phyloP scores from a whole-genome alignment of 768 basidiomycete genomes.

The Suillus subaureus region DNA sequence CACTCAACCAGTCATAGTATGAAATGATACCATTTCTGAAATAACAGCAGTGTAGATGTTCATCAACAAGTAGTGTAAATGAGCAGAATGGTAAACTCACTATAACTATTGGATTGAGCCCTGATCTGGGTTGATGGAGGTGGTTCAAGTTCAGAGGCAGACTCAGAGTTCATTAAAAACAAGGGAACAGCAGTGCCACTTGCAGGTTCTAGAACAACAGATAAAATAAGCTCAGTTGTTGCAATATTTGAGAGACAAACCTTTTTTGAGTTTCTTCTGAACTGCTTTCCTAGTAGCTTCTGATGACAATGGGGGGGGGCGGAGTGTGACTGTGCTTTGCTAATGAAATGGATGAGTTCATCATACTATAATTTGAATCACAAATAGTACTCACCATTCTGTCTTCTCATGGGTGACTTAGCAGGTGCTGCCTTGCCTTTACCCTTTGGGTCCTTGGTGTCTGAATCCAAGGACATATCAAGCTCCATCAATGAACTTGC shows the following conservation, averaged over 20 bases:
- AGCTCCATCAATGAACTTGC: not conserved
- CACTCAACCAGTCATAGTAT: no score
- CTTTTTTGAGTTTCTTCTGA: not conserved
- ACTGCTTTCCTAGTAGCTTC: not conserved
- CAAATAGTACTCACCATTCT: not conserved
- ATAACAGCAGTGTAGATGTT: not conserved
- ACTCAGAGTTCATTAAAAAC: not conserved
- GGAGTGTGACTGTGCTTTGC: not conserved
- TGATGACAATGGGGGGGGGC: not conserved
- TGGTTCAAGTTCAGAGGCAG: not conserved
- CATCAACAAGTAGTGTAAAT: not conserved
- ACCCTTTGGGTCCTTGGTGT: not conserved
- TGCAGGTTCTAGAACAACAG: not conserved
- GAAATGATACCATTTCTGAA: no score
- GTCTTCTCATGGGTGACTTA: not conserved
- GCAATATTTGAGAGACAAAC: not conserved
- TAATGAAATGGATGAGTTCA: not conserved
- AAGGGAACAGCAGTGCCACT: not conserved
- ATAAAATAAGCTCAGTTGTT: not conserved
- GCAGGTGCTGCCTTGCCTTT: not conserved
- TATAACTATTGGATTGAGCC: not conserved
- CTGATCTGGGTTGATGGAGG: not conserved
- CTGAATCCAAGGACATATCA: not conserved
- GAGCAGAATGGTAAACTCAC: not conserved
- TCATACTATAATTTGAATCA: not conserved